These are phyloP conservation scores for Colletotrichum coccodes DNA, from an alignment of 2,329 filamentous ascomycete genomes.

Conservation along the genomic window DNA sequence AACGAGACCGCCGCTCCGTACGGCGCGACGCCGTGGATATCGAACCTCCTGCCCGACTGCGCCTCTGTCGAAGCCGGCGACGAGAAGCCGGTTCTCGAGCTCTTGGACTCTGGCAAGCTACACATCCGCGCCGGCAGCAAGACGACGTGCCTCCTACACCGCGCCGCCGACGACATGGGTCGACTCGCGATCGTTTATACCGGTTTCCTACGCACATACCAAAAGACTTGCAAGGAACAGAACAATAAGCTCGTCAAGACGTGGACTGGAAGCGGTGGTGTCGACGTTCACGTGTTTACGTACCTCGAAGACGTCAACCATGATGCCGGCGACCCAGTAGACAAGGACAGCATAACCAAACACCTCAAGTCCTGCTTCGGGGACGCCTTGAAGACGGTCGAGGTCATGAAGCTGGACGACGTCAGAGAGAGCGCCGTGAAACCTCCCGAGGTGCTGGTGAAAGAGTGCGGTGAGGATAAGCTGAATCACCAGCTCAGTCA, in stretches of 20 bases:
- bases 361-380: slow-evolving; percentile 34
- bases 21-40: slow-evolving; percentile 35
- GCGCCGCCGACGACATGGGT: slow-evolving; percentile 33
- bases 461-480: slow-evolving; percentile 27
- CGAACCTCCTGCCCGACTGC: slow-evolving; percentile 31
- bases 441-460: slow-evolving; percentile 23
- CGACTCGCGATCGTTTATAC: slow-evolving; percentile 35
- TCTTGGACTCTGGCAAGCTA: slow-evolving; percentile 34
- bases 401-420: slow-evolving; percentile 18
- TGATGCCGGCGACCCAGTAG: slow-evolving; percentile 19
- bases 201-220: slow-evolving; percentile 35
- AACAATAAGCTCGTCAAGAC: slow-evolving; percentile 34
- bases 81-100: slow-evolving; percentile 32
- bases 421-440: slow-evolving; percentile 28
- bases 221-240: slow-evolving; percentile 34
- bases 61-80: neutral
- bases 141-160: slow-evolving; percentile 31
- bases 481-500: slow-evolving; percentile 35
- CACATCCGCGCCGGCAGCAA: slow-evolving; percentile 32
- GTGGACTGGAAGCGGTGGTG: slow-evolving; percentile 34
- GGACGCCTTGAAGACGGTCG: slow-evolving; percentile 32
- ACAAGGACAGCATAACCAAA: slow-evolving; percentile 28
- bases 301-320: slow-evolving; percentile 34
- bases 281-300: slow-evolving; percentile 35
- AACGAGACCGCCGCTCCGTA: slow-evolving; percentile 32